phyloP scores from a whole-genome alignment of 768 basidiomycete genomes.

The Gymnopilus junonius region DNA sequence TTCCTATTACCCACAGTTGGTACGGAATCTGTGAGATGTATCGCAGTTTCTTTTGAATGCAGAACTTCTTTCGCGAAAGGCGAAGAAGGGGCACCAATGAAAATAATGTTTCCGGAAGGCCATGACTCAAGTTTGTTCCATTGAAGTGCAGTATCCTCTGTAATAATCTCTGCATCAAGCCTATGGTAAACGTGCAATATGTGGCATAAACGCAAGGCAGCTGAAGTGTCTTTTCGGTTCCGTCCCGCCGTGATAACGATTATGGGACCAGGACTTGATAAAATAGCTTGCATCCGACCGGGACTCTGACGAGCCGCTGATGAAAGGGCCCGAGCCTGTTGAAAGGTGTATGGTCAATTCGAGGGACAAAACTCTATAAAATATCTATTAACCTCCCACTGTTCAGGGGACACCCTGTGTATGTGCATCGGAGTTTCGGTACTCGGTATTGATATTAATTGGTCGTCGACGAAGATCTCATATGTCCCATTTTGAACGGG shows the following conservation, averaged over 20 bases:
- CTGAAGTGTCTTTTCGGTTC: slow-evolving; percentile 41
- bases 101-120: slow-evolving; percentile 55
- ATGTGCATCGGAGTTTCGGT: neutral
- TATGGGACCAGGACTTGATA: slow-evolving; percentile 58
- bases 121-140: slow-evolving; percentile 27
- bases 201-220: slow-evolving; percentile 71
- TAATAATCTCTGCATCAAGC: slow-evolving; percentile 66
- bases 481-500: slow-evolving; percentile 8
- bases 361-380: neutral
- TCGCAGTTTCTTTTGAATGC: slow-evolving; percentile 33
- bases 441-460: slow-evolving; percentile 1
- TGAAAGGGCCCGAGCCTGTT: neutral
- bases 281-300: slow-evolving; percentile 69
- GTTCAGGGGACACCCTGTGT: slow-evolving; percentile 7
- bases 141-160: slow-evolving; percentile 40
- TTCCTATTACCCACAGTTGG: slow-evolving; percentile 30
- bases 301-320: slow-evolving; percentile 31
- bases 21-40: slow-evolving; percentile 29
- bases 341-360: neutral
- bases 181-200: slow-evolving; percentile 70
- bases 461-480: slow-evolving; percentile 18
- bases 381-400: slow-evolving; percentile 21
- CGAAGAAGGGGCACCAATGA: slow-evolving; percentile 52
- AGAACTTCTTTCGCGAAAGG: slow-evolving; percentile 38
- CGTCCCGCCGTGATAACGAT: slow-evolving; percentile 54